Evolutionary conservation across 164 flowering plant species (phyloP).

Genomic region (Santalum album): DNA sequence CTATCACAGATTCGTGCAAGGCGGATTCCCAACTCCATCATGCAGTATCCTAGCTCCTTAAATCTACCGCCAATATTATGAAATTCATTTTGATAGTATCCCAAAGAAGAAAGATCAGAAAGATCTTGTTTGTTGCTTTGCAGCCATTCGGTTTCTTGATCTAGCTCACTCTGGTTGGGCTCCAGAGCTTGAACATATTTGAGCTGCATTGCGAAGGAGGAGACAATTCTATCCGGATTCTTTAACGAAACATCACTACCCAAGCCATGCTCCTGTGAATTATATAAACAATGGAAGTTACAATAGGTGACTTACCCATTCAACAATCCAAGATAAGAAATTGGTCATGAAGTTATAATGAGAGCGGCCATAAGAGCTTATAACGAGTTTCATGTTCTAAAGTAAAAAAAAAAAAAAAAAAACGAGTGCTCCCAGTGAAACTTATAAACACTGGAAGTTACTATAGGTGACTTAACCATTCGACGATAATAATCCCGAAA

Average conservation of each 20-base stretch:
- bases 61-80: slow-evolving; percentile 39
- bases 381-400: too few species aligned
- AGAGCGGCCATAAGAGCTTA: too few species aligned
- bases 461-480: too few species aligned
- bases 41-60: slow-evolving; percentile 52
- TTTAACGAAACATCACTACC: slow-evolving; percentile 89
- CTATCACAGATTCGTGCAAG: slow-evolving; percentile 71
- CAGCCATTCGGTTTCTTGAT: background rate
- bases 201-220: slow-evolving; percentile 76
- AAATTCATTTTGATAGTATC: slow-evolving; percentile 25
- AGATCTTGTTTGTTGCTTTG: slow-evolving; percentile 3
- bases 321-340: background rate
- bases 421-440: too few species aligned
- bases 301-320: background rate
- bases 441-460: too few species aligned
- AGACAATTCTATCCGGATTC: slow-evolving; percentile 60
- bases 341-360: too few species aligned
- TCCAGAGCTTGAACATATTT: slow-evolving; percentile 35
- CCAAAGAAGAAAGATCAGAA: slow-evolving; percentile 3
- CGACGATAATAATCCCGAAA: too few species aligned
- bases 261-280: slow-evolving; percentile 59
- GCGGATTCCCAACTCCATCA: slow-evolving; percentile 76
- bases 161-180: slow-evolving; percentile 1
- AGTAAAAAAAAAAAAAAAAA: too few species aligned
- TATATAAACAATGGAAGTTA: background rate